phyloP scores from a whole-genome alignment of 2,329 filamentous ascomycete genomes.

The Chaetomiaceae sp. region DNA sequence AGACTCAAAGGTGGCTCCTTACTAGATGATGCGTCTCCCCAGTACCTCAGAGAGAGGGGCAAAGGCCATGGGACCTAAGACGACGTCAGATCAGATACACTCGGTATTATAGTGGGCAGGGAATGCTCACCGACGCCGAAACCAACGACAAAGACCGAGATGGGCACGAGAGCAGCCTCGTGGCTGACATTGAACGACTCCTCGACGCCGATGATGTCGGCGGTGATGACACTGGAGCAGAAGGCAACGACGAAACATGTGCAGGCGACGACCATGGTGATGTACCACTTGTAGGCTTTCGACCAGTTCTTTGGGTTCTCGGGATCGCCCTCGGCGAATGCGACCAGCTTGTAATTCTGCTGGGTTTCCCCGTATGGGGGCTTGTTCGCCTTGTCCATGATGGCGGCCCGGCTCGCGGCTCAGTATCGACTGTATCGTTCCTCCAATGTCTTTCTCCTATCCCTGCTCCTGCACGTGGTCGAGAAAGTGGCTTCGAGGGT shows the following conservation, averaged over 20 bases:
- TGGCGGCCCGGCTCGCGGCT: no score
- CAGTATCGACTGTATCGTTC: neutral
- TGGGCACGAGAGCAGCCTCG: conserved; percentile 67
- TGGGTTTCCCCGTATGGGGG: conserved; percentile 12
- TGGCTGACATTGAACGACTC: conserved; percentile 63
- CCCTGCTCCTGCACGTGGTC: neutral
- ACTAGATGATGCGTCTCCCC: conserved; percentile 68
- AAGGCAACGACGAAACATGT: conserved; percentile 74
- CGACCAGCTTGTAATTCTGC: conserved; percentile 49
- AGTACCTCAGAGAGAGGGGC: conserved; percentile 74
- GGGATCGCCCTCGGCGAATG: conserved; percentile 64
- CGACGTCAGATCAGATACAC: neutral
- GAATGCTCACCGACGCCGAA: conserved; percentile 66
- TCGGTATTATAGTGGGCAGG: neutral
- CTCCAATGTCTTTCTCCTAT: neutral
- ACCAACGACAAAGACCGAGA: conserved; percentile 75
- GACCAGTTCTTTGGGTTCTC: conserved; percentile 86
- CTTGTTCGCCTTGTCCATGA: conserved; percentile 16
- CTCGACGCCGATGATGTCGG: conserved; percentile 63
- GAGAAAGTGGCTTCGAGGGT: neutral
- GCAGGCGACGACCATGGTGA: conserved; percentile 76
- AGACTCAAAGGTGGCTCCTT: conserved; percentile 20
- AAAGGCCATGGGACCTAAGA: conserved; percentile 66
- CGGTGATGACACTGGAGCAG: conserved; percentile 70
- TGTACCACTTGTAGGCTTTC: conserved; percentile 74